Evolutionary conservation across 1,284 basidiomycete species (phyloP).

Genomic region (Moniliella sp.): DNA sequence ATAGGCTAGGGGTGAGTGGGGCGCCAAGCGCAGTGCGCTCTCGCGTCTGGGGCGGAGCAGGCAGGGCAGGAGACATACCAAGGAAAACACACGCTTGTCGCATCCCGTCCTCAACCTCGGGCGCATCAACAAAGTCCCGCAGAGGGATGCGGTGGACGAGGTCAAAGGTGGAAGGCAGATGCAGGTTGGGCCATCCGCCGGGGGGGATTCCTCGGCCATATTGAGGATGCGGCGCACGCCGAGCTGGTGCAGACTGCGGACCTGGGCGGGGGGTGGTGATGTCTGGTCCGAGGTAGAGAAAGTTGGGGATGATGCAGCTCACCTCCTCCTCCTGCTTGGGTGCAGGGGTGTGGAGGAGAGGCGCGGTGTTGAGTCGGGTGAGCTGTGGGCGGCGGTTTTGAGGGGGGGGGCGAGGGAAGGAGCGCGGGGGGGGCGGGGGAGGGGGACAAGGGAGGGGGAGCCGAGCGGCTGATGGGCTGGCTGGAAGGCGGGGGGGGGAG

Average conservation of each 20-base stretch:
- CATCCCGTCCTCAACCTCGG: constrained; percentile 1
- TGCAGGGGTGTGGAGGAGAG: too few relatives aligned
- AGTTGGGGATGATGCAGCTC: constrained; percentile 1
- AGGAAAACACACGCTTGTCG: constrained; percentile 1
- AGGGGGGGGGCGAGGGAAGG: too few relatives aligned
- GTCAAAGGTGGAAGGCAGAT: neutral
- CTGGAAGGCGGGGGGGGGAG: too few relatives aligned
- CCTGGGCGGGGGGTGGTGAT: neutral
- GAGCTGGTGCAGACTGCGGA: neutral
- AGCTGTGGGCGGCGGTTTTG: too few relatives aligned
- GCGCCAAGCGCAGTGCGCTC: too few relatives aligned
- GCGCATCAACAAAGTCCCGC: constrained; percentile 1
- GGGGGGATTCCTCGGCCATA: constrained; percentile 1
- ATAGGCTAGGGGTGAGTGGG: neutral
- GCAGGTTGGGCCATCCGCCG: neutral
- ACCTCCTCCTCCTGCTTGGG: too few relatives aligned
- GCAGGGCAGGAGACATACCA: neutral
- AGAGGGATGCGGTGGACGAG: neutral
- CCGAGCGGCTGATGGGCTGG: too few relatives aligned
- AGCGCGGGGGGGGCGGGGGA: too few relatives aligned
- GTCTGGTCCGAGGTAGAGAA: constrained; percentile 1
- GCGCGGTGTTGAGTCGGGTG: too few relatives aligned
- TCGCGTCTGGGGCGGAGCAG: neutral
- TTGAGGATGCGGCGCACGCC: constrained; percentile 1
- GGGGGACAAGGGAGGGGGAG: too few relatives aligned